These are phyloP conservation scores for Coniosporium apollinis DNA, from an alignment of 495 filamentous ascomycete species.

Conservation along the genomic window DNA sequence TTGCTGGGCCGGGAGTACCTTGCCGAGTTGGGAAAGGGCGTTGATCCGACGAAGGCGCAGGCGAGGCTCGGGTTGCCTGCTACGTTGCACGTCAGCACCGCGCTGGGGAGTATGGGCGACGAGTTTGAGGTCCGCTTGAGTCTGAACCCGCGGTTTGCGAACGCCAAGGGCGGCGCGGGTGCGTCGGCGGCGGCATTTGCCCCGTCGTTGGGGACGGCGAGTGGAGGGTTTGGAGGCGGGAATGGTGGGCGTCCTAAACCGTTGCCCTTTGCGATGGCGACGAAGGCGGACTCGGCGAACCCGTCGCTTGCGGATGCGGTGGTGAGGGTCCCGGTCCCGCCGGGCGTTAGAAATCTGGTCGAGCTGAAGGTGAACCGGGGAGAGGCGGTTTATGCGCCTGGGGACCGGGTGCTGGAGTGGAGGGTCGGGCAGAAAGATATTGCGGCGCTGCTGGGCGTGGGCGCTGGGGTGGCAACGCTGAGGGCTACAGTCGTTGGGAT, in stretches of 20 bases:
- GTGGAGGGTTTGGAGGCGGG: too few species aligned
- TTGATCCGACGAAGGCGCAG: too few species aligned
- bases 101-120: constrained; percentile 49
- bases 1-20: constrained; percentile 35
- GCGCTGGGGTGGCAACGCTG: constrained; percentile 54
- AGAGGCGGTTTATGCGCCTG: constrained; percentile 60
- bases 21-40: too few species aligned
- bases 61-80: constrained; percentile 69
- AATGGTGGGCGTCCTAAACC: constrained; percentile 17
- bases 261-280: constrained; percentile 41
- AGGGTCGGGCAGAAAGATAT: constrained; percentile 55
- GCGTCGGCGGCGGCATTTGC: constrained; percentile 13
- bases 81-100: constrained; percentile 61
- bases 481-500: constrained; percentile 65
- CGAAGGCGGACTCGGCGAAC: constrained; percentile 32
- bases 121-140: constrained; percentile 83
- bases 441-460: constrained; percentile 26
- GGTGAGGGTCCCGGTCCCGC: constrained; percentile 67
- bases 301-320: constrained; percentile 65
- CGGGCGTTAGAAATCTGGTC: constrained; percentile 66
- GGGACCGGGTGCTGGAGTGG: constrained; percentile 62
- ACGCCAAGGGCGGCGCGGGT: constrained; percentile 3
- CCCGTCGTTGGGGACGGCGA: background rate
- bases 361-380: constrained; percentile 72
- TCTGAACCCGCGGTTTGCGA: constrained; percentile 40